Percentiles rank a stretch among this genome's conserved stretches.
These are phyloP conservation scores for Lasiosphaeria miniovina DNA, from an alignment of 495 filamentous ascomycete species.

Conservation along the genomic window DNA sequence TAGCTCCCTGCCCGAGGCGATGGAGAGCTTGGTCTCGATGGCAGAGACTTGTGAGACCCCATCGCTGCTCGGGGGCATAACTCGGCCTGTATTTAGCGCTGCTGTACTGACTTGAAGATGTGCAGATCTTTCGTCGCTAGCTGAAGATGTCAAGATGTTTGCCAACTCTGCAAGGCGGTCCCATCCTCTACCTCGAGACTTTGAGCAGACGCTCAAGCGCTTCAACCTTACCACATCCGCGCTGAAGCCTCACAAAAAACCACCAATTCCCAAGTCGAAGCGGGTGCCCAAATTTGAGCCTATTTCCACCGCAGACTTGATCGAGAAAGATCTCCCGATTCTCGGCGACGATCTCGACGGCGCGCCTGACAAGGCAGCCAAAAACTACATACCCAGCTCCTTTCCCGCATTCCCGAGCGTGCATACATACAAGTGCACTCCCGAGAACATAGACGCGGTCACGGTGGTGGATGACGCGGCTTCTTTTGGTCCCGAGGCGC, in stretches of 20 bases:
- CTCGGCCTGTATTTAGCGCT: not conserved
- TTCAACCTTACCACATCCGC: conserved; percentile 35
- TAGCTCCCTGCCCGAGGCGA: conserved; percentile 34
- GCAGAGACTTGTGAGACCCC: conserved; percentile 37
- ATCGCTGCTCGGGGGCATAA: not conserved
- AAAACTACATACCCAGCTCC: conserved; percentile 40
- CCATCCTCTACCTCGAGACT: conserved; percentile 37
- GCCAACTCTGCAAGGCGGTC: conserved; percentile 38
- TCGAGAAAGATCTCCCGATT: conserved; percentile 36
- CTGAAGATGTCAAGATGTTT: conserved; percentile 28
- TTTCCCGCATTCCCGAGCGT: conserved; percentile 46
- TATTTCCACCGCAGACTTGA: conserved; percentile 27
- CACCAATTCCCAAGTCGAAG: conserved; percentile 33
- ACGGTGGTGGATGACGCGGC: conserved; percentile 27
- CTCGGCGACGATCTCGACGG: conserved; percentile 43
- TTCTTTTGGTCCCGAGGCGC: conserved; percentile 14
- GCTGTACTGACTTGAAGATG: conserved; percentile 12
- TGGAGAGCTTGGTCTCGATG: conserved; percentile 40
- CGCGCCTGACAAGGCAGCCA: conserved; percentile 38
- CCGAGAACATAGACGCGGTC: conserved; percentile 29
- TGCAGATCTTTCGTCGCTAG: conserved; percentile 35
- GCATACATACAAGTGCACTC: conserved; percentile 46
- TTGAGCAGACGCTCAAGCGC: conserved; percentile 34
- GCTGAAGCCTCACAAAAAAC: conserved; percentile 41
- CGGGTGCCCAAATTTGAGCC: conserved; percentile 31